These are phyloP conservation scores for Pseudogymnoascus sp. DNA, from an alignment of 2,329 filamentous ascomycete species.

Conservation along the genomic window DNA sequence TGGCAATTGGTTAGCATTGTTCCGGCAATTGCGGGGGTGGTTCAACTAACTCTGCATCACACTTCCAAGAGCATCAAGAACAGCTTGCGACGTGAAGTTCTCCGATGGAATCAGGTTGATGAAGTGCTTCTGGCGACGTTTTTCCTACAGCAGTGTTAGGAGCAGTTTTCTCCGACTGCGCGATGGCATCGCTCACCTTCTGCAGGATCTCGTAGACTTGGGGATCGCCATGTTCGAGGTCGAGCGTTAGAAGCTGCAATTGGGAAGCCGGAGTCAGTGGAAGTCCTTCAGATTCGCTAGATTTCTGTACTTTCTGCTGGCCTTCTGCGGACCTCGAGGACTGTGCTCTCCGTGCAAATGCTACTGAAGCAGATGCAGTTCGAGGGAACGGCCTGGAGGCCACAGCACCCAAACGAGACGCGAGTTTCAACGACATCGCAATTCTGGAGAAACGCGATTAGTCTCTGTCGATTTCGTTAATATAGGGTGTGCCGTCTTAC, in stretches of 20 bases:
- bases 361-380: constrained; percentile 9
- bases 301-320: constrained; percentile 49
- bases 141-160: constrained; percentile 57
- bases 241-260: constrained; percentile 66
- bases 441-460: constrained; percentile 6
- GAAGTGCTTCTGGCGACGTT: constrained; percentile 92
- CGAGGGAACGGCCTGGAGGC: constrained; percentile 8
- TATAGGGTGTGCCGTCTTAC: constrained; percentile 11
- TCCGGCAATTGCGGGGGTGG: constrained; percentile 14
- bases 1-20: constrained; percentile 25
- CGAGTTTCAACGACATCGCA: constrained; percentile 11
- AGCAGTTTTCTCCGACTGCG: not conserved
- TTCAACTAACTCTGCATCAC: constrained; percentile 77
- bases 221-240: constrained; percentile 79
- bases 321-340: constrained; percentile 37
- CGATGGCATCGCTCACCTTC: constrained; percentile 52
- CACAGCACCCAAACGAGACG: constrained; percentile 11
- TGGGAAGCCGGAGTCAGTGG: constrained; percentile 16
- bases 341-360: constrained; percentile 7
- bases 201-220: constrained; percentile 83
- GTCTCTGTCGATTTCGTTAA: constrained; percentile 6
- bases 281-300: constrained; percentile 14
- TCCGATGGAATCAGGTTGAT: constrained; percentile 96
- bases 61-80: constrained; percentile 84
- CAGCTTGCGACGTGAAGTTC: constrained; percentile 91